phyloP scores from a whole-genome alignment of 495 filamentous ascomycete genomes.

The Talaromyces wortmannii region DNA sequence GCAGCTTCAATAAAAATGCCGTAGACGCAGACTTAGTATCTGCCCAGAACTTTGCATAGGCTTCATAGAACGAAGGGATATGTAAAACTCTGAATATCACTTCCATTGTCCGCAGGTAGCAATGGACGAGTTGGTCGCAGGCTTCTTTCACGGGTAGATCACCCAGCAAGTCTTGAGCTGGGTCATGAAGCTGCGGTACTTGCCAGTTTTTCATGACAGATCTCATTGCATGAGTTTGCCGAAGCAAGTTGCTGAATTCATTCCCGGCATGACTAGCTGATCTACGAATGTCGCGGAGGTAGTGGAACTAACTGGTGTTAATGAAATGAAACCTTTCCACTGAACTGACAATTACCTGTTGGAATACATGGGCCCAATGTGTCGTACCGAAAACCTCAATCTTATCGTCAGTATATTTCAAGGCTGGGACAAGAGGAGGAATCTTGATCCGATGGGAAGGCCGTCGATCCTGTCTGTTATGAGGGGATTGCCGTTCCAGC shows the following conservation, averaged over 20 bases:
- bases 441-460: neutral
- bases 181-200: conserved; percentile 7
- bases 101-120: conserved; percentile 25
- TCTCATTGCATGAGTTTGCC: conserved; percentile 15
- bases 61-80: conserved; percentile 46
- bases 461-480: neutral
- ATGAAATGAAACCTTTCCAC: neutral
- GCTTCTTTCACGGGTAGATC: conserved; percentile 10
- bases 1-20: conserved; percentile 19
- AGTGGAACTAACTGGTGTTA: neutral
- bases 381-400: conserved; percentile 33
- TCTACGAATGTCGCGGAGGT: neutral
- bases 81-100: conserved; percentile 45
- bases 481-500: neutral
- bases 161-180: conserved; percentile 8
- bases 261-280: neutral
- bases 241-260: conserved; percentile 20
- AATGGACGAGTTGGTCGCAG: conserved; percentile 11
- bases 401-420: conserved; percentile 14
- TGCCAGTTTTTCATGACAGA: conserved; percentile 14
- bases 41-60: conserved; percentile 39
- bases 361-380: conserved; percentile 27
- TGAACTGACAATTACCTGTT: conserved; percentile 20
- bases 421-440: conserved; percentile 6
- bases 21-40: conserved; percentile 16